Conservation (phyloP, 2,329 filamentous ascomycete species). For the Sclerotiophoma versabilis region DNA sequence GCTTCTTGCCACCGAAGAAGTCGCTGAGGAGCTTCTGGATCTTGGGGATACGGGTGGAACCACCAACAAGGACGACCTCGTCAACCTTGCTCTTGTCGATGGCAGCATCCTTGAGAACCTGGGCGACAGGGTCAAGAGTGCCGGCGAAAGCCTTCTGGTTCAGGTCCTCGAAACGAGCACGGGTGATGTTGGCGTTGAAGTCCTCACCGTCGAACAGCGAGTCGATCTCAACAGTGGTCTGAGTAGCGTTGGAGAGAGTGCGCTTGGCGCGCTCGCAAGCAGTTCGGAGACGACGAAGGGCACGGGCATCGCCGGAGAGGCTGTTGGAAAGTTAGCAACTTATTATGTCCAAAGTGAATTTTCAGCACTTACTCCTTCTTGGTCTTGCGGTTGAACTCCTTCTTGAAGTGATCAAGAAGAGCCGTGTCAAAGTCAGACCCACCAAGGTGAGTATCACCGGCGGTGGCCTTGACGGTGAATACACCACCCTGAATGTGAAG, state of each 20-base stretch:
- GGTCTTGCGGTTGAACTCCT: slow-evolving; percentile 85
- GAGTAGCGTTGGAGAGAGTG: slow-evolving; percentile 95
- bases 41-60: slow-evolving; percentile 96
- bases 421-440: slow-evolving; percentile 97
- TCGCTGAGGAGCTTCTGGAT: slow-evolving; percentile 99
- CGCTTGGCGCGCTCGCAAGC: slow-evolving; percentile 99
- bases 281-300: slow-evolving; percentile 93
- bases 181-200: slow-evolving; percentile 96
- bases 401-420: slow-evolving; percentile 95
- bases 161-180: slow-evolving; percentile 98
- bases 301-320: slow-evolving; percentile 81
- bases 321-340: slow-evolving; percentile 50
- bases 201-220: slow-evolving; percentile 98
- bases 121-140: slow-evolving; percentile 92
- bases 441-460: slow-evolving; percentile 96
- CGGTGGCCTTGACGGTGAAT: slow-evolving; percentile 98
- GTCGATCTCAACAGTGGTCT: slow-evolving; percentile 98
- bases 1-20: slow-evolving; percentile 99
- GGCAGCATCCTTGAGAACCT: slow-evolving; percentile 91
- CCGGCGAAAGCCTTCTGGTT: slow-evolving; percentile 95
- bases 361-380: slow-evolving; percentile 40
- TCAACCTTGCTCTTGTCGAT: slow-evolving; percentile 92
- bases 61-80: slow-evolving; percentile 98
- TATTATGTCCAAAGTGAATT: too few relatives aligned
- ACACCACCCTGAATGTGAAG: slow-evolving; percentile 99